These are phyloP conservation scores for Geranium rotundifolium DNA, from an alignment of 345 rosid species.

Conservation along the genomic window DNA sequence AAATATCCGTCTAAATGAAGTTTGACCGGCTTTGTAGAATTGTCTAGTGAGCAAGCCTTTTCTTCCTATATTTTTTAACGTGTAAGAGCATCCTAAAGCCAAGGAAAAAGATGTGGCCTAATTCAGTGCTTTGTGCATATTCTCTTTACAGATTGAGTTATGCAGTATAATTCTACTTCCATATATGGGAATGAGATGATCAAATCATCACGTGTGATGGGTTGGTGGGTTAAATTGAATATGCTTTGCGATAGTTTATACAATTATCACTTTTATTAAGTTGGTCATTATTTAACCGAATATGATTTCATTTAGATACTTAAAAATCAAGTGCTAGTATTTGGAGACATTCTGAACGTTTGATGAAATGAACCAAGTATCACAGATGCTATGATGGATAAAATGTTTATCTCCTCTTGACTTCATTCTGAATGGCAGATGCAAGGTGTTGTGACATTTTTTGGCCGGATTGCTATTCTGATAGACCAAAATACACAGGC, in stretches of 20 bases:
- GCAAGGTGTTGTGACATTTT: slow-evolving; percentile 76
- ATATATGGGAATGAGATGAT: neutral
- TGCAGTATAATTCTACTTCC: neutral
- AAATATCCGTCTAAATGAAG: too few species aligned
- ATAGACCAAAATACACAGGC: slow-evolving; percentile 89
- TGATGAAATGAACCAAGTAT: neutral
- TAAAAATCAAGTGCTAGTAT: neutral
- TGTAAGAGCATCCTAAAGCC: too few species aligned
- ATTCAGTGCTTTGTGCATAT: neutral
- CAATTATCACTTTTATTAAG: too few species aligned
- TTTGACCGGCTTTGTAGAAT: too few species aligned
- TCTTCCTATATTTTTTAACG: too few species aligned
- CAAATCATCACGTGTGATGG: neutral
- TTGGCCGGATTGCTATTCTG: slow-evolving; percentile 68
- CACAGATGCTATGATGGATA: neutral
- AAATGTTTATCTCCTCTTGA: neutral
- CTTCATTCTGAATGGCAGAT: slow-evolving; percentile 36
- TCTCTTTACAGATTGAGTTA: neutral
- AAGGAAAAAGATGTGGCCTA: too few species aligned
- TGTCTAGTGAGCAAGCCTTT: too few species aligned
- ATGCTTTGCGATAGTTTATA: too few species aligned
- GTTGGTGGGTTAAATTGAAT: neutral
- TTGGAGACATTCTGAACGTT: neutral
- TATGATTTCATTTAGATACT: too few species aligned
- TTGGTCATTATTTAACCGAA: too few species aligned